Percentiles rank a stretch among this genome's conserved stretches.
Conservation (phyloP, 2,329 filamentous ascomycete species). For the Aspergillus novoparasiticus region DNA sequence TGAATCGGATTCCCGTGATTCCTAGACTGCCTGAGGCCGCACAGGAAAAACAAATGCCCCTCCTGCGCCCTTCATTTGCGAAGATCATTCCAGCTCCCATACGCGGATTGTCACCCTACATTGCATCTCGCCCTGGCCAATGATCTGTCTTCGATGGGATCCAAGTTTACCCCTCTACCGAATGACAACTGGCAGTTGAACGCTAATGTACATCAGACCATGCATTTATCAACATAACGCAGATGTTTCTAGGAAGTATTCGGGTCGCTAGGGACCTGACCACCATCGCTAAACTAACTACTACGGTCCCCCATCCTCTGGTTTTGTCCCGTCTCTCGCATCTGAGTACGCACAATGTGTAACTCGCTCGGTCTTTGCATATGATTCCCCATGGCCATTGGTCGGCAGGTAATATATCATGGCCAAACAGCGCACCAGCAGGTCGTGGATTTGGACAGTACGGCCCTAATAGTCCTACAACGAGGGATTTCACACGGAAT, state of each 20-base stretch:
- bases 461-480: background rate
- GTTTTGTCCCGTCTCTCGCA: background rate
- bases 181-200: background rate
- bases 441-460: background rate
- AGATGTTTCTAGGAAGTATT: background rate
- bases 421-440: background rate
- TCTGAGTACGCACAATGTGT: background rate
- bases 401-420: background rate
- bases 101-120: conserved; percentile 1
- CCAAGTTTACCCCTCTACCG: background rate
- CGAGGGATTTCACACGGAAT: background rate
- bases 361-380: background rate
- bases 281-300: background rate
- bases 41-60: background rate
- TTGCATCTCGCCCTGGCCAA: background rate
- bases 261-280: background rate
- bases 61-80: background rate
- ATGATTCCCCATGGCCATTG: background rate
- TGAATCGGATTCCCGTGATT: background rate
- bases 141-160: background rate
- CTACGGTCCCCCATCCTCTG: background rate
- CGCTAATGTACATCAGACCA: background rate
- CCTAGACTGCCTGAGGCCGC: background rate
- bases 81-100: background rate
- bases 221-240: background rate